Percentiles rank a stretch among this genome's conserved stretches.
Conservation (phyloP, 176 grass and related monocot genomes). For the Dendrocalamus sinicus region DNA sequence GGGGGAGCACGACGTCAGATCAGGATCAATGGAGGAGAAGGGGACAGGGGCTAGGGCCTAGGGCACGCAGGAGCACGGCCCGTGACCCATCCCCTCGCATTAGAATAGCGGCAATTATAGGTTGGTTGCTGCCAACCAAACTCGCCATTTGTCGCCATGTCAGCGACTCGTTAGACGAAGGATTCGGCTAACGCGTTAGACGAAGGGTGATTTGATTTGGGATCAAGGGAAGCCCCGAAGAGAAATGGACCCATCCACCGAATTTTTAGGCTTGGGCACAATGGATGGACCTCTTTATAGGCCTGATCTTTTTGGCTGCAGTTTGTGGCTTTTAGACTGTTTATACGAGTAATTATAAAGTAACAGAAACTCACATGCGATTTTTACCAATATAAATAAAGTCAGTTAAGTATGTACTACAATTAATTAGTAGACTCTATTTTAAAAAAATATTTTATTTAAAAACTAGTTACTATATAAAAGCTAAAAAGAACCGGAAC, state of each 20-base stretch:
- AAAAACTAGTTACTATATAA: too few species aligned
- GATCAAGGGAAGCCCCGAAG: neutral
- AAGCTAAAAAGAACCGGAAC: too few species aligned
- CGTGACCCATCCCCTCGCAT: neutral
- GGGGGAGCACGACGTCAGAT: neutral
- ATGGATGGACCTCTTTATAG: neutral
- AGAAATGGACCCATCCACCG: too few species aligned
- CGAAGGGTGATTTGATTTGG: neutral
- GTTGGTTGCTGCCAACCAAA: constrained; percentile 50
- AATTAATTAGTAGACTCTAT: too few species aligned
- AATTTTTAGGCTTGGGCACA: neutral
- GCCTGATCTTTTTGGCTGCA: too few species aligned
- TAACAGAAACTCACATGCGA: too few species aligned
- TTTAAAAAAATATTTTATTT: too few species aligned
- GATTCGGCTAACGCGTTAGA: neutral
- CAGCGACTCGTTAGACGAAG: neutral
- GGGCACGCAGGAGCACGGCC: neutral
- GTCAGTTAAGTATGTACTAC: too few species aligned
- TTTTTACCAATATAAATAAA: too few species aligned
- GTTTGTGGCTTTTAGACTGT: too few species aligned
- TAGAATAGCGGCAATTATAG: constrained; percentile 52
- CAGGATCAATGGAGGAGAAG: neutral
- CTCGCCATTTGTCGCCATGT: constrained; percentile 35
- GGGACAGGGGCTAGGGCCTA: neutral
- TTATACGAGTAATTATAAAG: too few species aligned